phyloP scores from a whole-genome alignment of 2,329 filamentous ascomycete species.

The Penicillium aurantiogriseum region DNA sequence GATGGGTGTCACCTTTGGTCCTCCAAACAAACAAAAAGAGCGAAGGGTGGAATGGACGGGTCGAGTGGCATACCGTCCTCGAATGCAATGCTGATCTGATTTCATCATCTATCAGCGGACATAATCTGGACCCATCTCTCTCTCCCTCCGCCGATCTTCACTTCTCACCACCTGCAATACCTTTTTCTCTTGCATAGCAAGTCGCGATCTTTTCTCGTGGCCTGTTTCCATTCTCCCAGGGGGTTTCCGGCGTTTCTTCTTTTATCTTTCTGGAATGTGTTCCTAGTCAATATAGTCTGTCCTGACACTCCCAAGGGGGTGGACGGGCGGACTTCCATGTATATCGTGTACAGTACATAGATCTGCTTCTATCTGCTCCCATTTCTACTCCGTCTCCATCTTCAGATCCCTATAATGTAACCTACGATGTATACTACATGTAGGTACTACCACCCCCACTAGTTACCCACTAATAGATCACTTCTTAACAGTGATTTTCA shows the following conservation, averaged over 20 bases:
- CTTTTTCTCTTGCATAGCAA: slow-evolving; percentile 26
- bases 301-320: slow-evolving; percentile 9
- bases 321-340: slow-evolving; percentile 15
- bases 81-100: background rate
- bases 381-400: background rate
- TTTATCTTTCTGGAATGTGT: slow-evolving; percentile 18
- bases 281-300: slow-evolving; percentile 14
- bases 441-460: background rate
- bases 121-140: background rate
- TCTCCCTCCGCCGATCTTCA: background rate
- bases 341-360: slow-evolving; percentile 39
- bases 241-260: slow-evolving; percentile 33
- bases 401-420: background rate
- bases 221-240: slow-evolving; percentile 27
- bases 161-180: slow-evolving; percentile 10
- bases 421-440: background rate
- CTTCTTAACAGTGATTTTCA: background rate
- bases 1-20: background rate
- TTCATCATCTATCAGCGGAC: background rate
- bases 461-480: background rate
- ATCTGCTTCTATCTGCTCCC: slow-evolving; percentile 19
- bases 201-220: slow-evolving; percentile 17
- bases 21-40: slow-evolving; percentile 3
- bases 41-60: background rate
- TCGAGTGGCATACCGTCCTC: background rate